Percentiles rank a stretch among this genome's conserved stretches.
Conservation (phyloP, 257 asterid species). For the Petunia axillaris region DNA sequence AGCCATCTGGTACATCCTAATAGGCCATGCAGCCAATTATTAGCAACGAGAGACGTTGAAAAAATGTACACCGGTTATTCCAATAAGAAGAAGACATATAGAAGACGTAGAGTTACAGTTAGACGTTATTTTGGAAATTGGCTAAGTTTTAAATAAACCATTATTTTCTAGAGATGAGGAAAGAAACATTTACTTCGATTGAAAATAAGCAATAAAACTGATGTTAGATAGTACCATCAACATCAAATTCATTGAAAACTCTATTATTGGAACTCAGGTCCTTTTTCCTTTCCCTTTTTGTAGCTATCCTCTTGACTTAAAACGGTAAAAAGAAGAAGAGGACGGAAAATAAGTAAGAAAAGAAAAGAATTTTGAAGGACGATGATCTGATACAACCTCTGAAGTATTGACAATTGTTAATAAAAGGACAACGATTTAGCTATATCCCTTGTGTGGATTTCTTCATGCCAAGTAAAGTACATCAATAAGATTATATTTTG, state of each 20-base stretch:
- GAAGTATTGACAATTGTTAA: background rate
- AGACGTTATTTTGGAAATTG: slow-evolving; percentile 12
- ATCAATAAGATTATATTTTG: background rate
- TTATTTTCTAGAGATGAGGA: background rate
- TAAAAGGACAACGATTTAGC: background rate
- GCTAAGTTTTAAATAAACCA: background rate
- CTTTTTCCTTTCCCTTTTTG: background rate
- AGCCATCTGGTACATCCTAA: background rate
- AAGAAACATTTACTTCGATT: background rate
- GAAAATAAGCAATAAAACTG: background rate
- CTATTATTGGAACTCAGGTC: background rate
- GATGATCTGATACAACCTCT: slow-evolving; percentile 9
- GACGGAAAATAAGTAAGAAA: background rate
- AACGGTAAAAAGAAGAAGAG: background rate
- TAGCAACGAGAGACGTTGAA: too few species aligned
- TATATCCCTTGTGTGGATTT: background rate
- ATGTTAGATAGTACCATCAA: background rate
- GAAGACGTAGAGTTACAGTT: background rate
- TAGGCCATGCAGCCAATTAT: background rate
- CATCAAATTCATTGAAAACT: background rate
- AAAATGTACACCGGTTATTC: background rate
- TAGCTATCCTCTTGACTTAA: background rate
- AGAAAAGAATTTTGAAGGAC: background rate
- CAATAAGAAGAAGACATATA: background rate
- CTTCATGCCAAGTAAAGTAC: background rate